phyloP scores from a whole-genome alignment of 257 asterid genomes.

The Nicotiana benthamiana region DNA sequence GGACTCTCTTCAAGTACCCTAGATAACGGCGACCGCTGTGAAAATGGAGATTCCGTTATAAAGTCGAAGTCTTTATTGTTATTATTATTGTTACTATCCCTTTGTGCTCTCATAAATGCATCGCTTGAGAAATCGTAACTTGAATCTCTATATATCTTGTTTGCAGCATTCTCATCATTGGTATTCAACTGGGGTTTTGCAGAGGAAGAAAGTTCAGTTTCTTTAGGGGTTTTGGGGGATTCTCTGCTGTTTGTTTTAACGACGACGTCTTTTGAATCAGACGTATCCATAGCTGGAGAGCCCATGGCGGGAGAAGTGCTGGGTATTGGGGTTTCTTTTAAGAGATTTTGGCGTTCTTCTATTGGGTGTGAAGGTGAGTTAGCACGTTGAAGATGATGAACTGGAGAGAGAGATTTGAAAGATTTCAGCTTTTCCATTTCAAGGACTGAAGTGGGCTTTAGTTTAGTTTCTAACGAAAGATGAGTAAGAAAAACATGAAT shows the following conservation, averaged over 20 bases:
- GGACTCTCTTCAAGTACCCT: conserved; percentile 46
- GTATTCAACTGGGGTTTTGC: conserved; percentile 4
- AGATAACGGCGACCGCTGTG: conserved; percentile 37
- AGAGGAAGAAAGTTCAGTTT: conserved; percentile 2
- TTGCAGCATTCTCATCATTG: conserved; percentile 3
- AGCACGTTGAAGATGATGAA: conserved; percentile 1
- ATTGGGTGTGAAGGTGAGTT: conserved; percentile 1
- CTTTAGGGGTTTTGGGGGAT: background rate
- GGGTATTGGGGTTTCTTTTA: background rate
- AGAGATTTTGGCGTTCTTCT: conserved; percentile 21
- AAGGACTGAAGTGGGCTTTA: too few relatives aligned
- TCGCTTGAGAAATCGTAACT: conserved; percentile 51
- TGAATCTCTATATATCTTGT: conserved; percentile 27
- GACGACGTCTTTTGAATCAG: conserved; percentile 14
- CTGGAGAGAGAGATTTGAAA: conserved; percentile 11
- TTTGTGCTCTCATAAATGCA: conserved; percentile 16
- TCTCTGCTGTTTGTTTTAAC: conserved; percentile 11
- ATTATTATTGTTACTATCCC: background rate
- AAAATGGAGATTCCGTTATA: conserved; percentile 28
- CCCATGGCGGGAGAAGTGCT: background rate
- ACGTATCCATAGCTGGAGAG: background rate
- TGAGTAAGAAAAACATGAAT: background rate
- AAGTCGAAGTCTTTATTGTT: conserved; percentile 35
- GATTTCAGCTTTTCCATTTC: conserved; percentile 29
- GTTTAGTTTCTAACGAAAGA: too few relatives aligned